These are phyloP conservation scores for Talaromyces sp. DNA, from an alignment of 2,329 filamentous ascomycete species.

Conservation along the genomic window DNA sequence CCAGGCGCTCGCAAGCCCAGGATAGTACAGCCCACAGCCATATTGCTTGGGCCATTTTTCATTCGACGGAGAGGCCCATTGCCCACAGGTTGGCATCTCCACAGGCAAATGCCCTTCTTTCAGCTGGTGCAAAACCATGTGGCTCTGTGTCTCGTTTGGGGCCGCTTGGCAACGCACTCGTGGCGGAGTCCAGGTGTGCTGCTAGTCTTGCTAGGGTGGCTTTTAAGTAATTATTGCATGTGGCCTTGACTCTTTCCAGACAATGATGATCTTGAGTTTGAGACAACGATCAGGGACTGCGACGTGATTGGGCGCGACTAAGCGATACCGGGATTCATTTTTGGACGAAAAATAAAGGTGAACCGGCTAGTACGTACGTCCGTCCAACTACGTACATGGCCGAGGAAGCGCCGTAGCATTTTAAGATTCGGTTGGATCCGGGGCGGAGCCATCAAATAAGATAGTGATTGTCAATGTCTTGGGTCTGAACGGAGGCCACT, in stretches of 20 bases:
- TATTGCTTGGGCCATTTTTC: neutral
- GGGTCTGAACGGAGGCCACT: neutral
- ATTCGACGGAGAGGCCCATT: neutral
- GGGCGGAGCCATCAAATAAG: constrained; percentile 7
- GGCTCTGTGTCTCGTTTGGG: constrained; percentile 13
- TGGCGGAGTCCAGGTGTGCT: constrained; percentile 11
- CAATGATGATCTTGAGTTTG: constrained; percentile 12
- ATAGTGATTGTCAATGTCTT: constrained; percentile 1
- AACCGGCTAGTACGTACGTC: neutral
- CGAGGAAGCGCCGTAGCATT: constrained; percentile 6
- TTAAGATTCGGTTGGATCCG: constrained; percentile 6
- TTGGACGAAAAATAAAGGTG: neutral
- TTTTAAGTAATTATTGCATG: neutral
- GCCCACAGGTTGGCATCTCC: neutral
- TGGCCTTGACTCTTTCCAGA: constrained; percentile 1
- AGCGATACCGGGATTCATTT: neutral
- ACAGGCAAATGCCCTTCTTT: constrained; percentile 4
- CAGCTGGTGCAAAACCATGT: constrained; percentile 15
- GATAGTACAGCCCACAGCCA: neutral
- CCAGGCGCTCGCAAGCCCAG: neutral
- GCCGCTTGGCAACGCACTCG: constrained; percentile 10
- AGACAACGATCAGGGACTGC: constrained; percentile 6
- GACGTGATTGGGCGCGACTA: neutral
- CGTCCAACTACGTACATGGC: neutral
- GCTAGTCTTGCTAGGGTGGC: neutral